phyloP scores from a whole-genome alignment of 106 monocot species.

The Dactylorhiza incarnata region DNA sequence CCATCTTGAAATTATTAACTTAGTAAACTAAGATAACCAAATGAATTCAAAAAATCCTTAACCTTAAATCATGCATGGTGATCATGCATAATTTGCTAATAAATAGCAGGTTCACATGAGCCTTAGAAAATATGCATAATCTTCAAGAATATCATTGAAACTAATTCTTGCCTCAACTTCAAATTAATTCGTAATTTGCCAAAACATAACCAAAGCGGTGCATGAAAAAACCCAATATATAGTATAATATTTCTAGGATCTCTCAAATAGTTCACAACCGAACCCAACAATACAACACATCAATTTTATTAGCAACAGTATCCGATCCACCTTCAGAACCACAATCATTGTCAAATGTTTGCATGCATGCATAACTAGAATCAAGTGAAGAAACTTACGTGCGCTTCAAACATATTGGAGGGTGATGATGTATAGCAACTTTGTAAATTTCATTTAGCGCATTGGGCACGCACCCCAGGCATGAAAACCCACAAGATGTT shows the following conservation, averaged over 20 bases:
- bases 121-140: background rate
- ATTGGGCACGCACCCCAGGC: too few species aligned
- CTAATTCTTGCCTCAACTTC: background rate
- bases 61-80: background rate
- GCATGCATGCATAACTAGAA: background rate
- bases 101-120: background rate
- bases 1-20: background rate
- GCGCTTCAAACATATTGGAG: conserved; percentile 22
- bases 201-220: background rate
- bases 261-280: background rate
- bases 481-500: too few species aligned
- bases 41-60: background rate
- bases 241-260: background rate
- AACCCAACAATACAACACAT: background rate
- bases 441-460: too few species aligned
- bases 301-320: background rate
- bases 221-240: background rate
- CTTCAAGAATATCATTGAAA: background rate
- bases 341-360: background rate
- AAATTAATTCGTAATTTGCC: background rate
- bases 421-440: background rate
- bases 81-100: background rate
- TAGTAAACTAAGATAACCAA: background rate
- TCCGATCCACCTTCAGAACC: background rate
- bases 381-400: conserved; percentile 11